These are phyloP conservation scores for Trifolium repens DNA, from an alignment of 306 rosid species.

Conservation along the genomic window DNA sequence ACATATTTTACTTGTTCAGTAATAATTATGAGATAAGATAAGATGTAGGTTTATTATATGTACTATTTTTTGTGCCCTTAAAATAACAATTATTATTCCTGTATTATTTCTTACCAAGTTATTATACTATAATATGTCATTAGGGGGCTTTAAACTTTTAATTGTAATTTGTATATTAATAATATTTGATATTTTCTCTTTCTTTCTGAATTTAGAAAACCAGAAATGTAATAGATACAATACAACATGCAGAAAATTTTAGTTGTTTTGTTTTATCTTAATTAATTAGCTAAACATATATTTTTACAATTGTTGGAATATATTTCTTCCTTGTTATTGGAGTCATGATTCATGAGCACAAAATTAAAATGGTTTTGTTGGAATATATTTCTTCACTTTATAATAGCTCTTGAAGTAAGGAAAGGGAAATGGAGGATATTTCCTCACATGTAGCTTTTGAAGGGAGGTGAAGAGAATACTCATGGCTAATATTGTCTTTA, in stretches of 20 bases:
- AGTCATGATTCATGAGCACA: background rate
- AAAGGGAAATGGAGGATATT: no score
- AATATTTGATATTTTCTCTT: conserved; percentile 1
- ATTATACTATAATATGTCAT: conserved; percentile 10
- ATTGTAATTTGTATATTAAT: conserved; percentile 3
- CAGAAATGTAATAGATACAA: background rate
- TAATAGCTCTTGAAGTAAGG: no score
- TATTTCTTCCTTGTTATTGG: background rate
- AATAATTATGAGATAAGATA: conserved; percentile 43
- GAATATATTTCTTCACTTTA: no score
- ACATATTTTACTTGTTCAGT: conserved; percentile 44
- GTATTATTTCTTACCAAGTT: conserved; percentile 27
- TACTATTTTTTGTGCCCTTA: conserved; percentile 47
- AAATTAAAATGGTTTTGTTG: background rate
- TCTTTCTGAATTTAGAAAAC: background rate
- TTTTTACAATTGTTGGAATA: background rate
- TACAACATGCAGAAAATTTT: no score
- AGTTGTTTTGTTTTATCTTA: background rate
- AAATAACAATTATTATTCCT: conserved; percentile 43
- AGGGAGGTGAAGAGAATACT: no score
- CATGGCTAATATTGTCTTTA: no score
- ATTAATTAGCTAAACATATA: background rate
- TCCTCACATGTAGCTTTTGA: no score
- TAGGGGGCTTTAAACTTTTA: conserved; percentile 8
- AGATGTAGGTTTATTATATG: conserved; percentile 50